Evolutionary conservation across 1,284 basidiomycete species (phyloP), one percentile per base, ranked within the genome.

Genomic region (Phylloboletellus chloephorus): DNA sequence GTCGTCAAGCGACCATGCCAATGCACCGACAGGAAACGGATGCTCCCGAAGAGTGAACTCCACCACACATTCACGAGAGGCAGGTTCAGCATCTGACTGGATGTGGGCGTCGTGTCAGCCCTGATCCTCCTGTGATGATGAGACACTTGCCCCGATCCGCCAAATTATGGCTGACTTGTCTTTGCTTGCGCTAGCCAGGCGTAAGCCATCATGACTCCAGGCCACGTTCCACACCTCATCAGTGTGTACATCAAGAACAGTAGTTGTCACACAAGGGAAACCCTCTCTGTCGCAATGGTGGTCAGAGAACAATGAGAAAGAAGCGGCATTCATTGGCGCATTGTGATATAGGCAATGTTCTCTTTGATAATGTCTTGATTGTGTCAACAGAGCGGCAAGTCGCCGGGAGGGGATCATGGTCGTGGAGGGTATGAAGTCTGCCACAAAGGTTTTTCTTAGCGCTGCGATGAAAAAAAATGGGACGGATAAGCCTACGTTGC

Each of bases 221-320:
- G 85, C 85, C 47, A 98, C 67, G 55, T 88, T 82, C 94, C 95
- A 98, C 10, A 98, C 92, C 62, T 98, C 92, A 58, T 97, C 90
- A 10, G 72, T 74, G 64, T 98, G 95, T 22, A 84, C 88, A 29
- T 82, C 75, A 34, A 98, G 68, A 29, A 93, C 82, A 17, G 85
- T 82, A 2, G 90, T 91, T 7, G 88, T 91, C 20, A 84, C 71
- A 21, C 78, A 77, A 9, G 95, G 95, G 67, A 98, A 98, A 28
- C 77, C 74, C 31, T 78, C 75, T 55, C 82, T 78, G 49, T 82
- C 78, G 65, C 92, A 94, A 31, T 73, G 67, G 61, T 96, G 91
- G 61, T 98, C 91, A 37, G 74, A 74, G 55, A 94, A 90, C 29
- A 98, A 68, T 9, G 92, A 93, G 59, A 88, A 83, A 35, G 78